phyloP scores from a whole-genome alignment of 2,329 filamentous ascomycete species.

The Pyrenophora graminea region DNA sequence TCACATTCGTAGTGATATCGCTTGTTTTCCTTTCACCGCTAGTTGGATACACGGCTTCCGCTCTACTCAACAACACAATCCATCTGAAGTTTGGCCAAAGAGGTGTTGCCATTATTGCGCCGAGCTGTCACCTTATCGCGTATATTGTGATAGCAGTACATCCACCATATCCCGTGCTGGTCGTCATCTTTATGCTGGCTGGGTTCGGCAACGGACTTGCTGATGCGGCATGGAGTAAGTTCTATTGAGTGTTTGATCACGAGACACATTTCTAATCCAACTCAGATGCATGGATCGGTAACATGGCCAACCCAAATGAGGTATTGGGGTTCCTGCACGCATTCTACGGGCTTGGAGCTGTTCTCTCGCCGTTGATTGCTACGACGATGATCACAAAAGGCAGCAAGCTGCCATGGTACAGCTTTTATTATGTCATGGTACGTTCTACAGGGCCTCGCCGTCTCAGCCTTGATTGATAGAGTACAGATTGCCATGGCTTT shows the following conservation, averaged over 20 bases:
- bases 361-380: slow-evolving; percentile 70
- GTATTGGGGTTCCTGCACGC: slow-evolving; percentile 74
- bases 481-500: slow-evolving; percentile 57
- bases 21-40: slow-evolving; percentile 70
- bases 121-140: slow-evolving; percentile 65
- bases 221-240: slow-evolving; percentile 58
- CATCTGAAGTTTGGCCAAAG: slow-evolving; percentile 70
- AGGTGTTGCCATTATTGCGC: slow-evolving; percentile 69
- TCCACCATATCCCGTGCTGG: slow-evolving; percentile 70
- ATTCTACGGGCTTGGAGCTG: slow-evolving; percentile 72
- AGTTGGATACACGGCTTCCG: slow-evolving; percentile 66
- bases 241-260: not conserved
- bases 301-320: slow-evolving; percentile 74
- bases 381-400: slow-evolving; percentile 72
- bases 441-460: slow-evolving; percentile 21
- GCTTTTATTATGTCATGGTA: slow-evolving; percentile 78
- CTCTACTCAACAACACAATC: slow-evolving; percentile 66
- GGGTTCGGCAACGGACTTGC: slow-evolving; percentile 74
- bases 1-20: slow-evolving; percentile 67
- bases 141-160: slow-evolving; percentile 69
- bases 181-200: slow-evolving; percentile 66
- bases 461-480: not conserved
- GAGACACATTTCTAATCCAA: not conserved
- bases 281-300: slow-evolving; percentile 62
- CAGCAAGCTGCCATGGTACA: slow-evolving; percentile 65